These are phyloP conservation scores for Kodamaea suecica DNA, from an alignment of 1,139 yeast species.

Conservation along the genomic window DNA sequence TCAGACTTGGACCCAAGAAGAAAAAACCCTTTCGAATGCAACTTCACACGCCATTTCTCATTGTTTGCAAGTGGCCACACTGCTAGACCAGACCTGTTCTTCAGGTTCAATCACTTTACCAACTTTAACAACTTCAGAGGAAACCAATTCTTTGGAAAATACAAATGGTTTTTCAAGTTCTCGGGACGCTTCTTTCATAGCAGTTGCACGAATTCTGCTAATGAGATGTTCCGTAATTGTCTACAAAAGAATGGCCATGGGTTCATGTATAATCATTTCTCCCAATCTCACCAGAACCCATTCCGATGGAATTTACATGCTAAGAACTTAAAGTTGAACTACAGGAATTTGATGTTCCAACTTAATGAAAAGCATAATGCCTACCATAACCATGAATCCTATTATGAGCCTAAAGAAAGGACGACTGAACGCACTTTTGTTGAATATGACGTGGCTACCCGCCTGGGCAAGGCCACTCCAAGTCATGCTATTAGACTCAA, in stretches of 20 bases:
- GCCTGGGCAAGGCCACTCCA: background rate
- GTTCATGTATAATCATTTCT: constrained; percentile 25
- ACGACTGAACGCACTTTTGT: background rate
- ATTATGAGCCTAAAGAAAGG: background rate
- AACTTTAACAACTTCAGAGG: constrained; percentile 9
- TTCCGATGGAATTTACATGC: constrained; percentile 22
- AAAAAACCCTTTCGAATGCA: background rate
- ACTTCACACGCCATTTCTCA: constrained; percentile 5
- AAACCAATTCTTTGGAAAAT: constrained; percentile 12
- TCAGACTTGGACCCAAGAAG: no score
- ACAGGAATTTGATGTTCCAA: constrained; percentile 18
- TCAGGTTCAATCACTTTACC: constrained; percentile 12
- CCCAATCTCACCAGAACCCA: constrained; percentile 22
- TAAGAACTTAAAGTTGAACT: constrained; percentile 19
- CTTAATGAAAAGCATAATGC: constrained; percentile 10
- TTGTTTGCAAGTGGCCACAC: constrained; percentile 8
- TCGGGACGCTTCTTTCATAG: constrained; percentile 9
- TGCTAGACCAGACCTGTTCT: constrained; percentile 7
- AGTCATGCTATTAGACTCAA: constrained; percentile 11
- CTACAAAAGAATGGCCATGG: constrained; percentile 12
- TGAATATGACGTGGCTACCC: constrained; percentile 3
- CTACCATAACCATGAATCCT: constrained; percentile 2
- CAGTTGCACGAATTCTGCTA: constrained; percentile 5
- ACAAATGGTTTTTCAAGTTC: constrained; percentile 14
- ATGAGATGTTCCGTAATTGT: constrained; percentile 13